A percentile compares a stretch with the other conserved stretches of the same genome.
phyloP scores from a whole-genome alignment of 2,329 filamentous ascomycete genomes.

The Cytospora chrysosperma region DNA sequence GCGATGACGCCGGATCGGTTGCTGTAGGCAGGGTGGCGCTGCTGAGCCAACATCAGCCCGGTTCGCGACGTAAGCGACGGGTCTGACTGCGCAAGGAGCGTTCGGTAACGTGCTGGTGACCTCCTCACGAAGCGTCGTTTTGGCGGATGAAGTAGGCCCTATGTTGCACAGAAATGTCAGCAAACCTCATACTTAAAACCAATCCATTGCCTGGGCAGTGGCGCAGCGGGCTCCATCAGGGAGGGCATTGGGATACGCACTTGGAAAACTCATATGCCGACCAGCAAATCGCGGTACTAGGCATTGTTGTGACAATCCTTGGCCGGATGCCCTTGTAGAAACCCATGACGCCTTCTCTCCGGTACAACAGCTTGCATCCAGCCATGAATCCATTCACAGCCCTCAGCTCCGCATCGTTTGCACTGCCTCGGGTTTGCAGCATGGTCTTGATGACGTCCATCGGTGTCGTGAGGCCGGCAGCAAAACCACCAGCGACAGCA shows the following conservation, averaged over 20 bases:
- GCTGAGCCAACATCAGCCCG: slow-evolving; percentile 8
- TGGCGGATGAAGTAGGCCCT: slow-evolving; percentile 62
- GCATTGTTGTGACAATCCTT: slow-evolving; percentile 93
- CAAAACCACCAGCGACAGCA: slow-evolving; percentile 88
- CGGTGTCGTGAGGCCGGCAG: slow-evolving; percentile 89
- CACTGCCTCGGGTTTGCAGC: slow-evolving; percentile 84
- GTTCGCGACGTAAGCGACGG: not conserved
- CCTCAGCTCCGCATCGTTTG: slow-evolving; percentile 75
- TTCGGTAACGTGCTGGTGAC: not conserved
- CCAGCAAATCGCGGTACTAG: slow-evolving; percentile 99
- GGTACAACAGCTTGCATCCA: slow-evolving; percentile 78
- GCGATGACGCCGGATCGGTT: slow-evolving; percentile 1
- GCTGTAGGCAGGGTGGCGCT: slow-evolving; percentile 12
- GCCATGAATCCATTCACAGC: slow-evolving; percentile 80
- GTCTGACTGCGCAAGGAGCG: slow-evolving; percentile 26
- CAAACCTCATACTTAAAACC: not conserved
- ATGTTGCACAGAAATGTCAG: slow-evolving; percentile 21
- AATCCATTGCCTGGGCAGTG: not conserved
- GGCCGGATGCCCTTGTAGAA: slow-evolving; percentile 94
- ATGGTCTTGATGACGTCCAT: slow-evolving; percentile 99
- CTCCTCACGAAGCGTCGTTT: slow-evolving; percentile 43
- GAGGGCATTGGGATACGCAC: slow-evolving; percentile 42
- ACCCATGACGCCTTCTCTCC: slow-evolving; percentile 77
- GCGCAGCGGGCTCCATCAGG: no score
- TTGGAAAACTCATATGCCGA: slow-evolving; percentile 70